These are phyloP conservation scores for Alternaria sp. DNA, from an alignment of 2,329 filamentous ascomycete genomes.

Conservation along the genomic window DNA sequence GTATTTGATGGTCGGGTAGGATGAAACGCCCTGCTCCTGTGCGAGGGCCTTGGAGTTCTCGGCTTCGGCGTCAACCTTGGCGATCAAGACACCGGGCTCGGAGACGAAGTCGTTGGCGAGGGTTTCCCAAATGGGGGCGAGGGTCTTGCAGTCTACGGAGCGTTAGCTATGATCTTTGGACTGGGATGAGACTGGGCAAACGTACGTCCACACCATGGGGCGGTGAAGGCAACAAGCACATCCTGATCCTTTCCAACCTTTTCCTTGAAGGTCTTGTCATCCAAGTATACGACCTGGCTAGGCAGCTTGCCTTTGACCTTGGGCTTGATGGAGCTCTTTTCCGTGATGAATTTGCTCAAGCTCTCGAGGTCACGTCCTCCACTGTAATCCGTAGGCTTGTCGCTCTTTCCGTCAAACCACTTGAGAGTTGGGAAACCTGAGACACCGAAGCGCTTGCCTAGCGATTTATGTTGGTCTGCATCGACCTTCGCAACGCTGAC, in stretches of 20 bases:
- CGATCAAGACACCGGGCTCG: slow-evolving; percentile 82
- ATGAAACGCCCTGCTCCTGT: slow-evolving; percentile 76
- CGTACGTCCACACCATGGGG: slow-evolving; percentile 98
- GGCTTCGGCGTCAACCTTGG: slow-evolving; percentile 94
- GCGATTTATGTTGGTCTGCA: slow-evolving; percentile 83
- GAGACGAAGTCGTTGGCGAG: slow-evolving; percentile 81
- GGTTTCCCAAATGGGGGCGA: slow-evolving; percentile 89
- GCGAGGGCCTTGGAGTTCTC: slow-evolving; percentile 83
- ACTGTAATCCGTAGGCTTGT: slow-evolving; percentile 83
- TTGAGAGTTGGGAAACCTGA: slow-evolving; percentile 97
- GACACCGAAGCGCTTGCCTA: slow-evolving; percentile 87
- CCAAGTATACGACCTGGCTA: slow-evolving; percentile 81
- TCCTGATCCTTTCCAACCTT: slow-evolving; percentile 84
- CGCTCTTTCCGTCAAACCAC: slow-evolving; percentile 95
- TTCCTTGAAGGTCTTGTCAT: slow-evolving; percentile 78
- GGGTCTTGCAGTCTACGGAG: slow-evolving; percentile 86
- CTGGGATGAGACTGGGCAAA: slow-evolving; percentile 41
- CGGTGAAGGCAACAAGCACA: slow-evolving; percentile 94
- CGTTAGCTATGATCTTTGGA: slow-evolving; percentile 19
- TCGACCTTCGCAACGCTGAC: slow-evolving; percentile 95
- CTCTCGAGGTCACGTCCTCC: slow-evolving; percentile 88
- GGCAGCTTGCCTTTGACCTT: slow-evolving; percentile 77
- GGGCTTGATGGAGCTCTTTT: slow-evolving; percentile 85
- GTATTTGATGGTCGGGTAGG: slow-evolving; percentile 98
- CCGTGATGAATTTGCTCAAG: slow-evolving; percentile 78